phyloP scores from a whole-genome alignment of 2,329 filamentous ascomycete species.

The Colletotrichum aenigma region DNA sequence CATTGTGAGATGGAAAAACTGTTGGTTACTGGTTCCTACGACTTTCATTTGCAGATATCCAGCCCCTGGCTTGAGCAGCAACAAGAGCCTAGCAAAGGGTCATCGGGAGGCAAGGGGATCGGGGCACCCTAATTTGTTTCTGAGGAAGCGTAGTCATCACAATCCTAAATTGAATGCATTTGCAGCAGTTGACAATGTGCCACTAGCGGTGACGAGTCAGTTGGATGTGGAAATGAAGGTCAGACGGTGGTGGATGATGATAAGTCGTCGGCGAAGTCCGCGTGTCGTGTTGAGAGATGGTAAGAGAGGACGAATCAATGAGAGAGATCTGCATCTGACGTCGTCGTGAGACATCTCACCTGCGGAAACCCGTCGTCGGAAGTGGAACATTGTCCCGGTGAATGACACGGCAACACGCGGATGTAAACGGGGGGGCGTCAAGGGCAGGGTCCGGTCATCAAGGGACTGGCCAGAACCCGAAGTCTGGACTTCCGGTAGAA shows the following conservation, averaged over 20 bases:
- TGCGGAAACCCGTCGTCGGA: not conserved
- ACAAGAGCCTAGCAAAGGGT: not conserved
- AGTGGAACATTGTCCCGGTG: not conserved
- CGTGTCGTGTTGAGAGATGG: not conserved
- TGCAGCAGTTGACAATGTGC: not conserved
- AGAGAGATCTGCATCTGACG: not conserved
- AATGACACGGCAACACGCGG: not conserved
- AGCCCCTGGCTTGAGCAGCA: conserved; percentile 7
- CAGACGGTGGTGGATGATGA: not conserved
- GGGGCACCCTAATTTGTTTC: conserved; percentile 14
- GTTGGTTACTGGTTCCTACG: not conserved
- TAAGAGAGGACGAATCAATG: not conserved
- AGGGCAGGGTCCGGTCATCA: not conserved
- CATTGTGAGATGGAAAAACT: not conserved
- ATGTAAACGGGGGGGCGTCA: not conserved
- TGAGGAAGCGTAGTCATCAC: conserved; percentile 14
- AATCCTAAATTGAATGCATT: conserved; percentile 6
- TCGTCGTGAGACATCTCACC: not conserved
- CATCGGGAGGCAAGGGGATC: conserved; percentile 14
- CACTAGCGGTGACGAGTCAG: not conserved
- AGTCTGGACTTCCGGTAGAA: not conserved
- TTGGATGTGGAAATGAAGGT: not conserved
- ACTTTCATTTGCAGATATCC: conserved; percentile 21
- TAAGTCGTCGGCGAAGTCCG: not conserved
- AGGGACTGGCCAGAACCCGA: not conserved